Conservation (phyloP, 768 basidiomycete genomes). For the Termitomyces sp. region DNA sequence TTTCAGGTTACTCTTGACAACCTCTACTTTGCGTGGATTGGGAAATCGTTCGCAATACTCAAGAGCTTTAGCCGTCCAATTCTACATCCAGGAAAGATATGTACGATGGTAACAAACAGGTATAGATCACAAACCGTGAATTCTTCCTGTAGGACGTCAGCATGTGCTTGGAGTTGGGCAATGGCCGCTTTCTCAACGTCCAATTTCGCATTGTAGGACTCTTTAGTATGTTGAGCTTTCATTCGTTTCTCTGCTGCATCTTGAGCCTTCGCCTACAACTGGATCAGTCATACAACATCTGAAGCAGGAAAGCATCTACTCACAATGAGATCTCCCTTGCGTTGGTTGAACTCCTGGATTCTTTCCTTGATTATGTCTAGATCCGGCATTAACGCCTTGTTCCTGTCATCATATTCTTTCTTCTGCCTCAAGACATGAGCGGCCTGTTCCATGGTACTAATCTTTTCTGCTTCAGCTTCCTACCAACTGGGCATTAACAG, state of each 20-base stretch:
- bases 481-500: conserved; percentile 17
- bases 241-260: conserved; percentile 43
- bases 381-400: conserved; percentile 36
- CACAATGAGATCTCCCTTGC: conserved; percentile 38
- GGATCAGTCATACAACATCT: background rate
- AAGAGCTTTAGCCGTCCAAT: conserved; percentile 60
- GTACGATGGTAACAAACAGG: background rate
- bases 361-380: conserved; percentile 39
- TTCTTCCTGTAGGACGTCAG: conserved; percentile 51
- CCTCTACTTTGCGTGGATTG: conserved; percentile 51
- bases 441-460: conserved; percentile 41
- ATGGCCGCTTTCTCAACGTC: conserved; percentile 42
- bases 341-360: conserved; percentile 46
- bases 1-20: conserved; percentile 55
- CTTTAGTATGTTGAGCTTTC: conserved; percentile 39
- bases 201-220: conserved; percentile 48
- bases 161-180: conserved; percentile 35
- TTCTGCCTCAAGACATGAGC: conserved; percentile 38
- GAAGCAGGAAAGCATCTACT: conserved; percentile 11
- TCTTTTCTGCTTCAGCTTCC: conserved; percentile 54
- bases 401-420: conserved; percentile 38
- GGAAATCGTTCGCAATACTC: conserved; percentile 53
- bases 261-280: conserved; percentile 40
- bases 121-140: conserved; percentile 40
- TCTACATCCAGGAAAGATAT: conserved; percentile 24